A percentile compares a stretch with the other conserved stretches of the same genome.
phyloP scores from a whole-genome alignment of 2,329 filamentous ascomycete species.

The Aspergillus japonicus region DNA sequence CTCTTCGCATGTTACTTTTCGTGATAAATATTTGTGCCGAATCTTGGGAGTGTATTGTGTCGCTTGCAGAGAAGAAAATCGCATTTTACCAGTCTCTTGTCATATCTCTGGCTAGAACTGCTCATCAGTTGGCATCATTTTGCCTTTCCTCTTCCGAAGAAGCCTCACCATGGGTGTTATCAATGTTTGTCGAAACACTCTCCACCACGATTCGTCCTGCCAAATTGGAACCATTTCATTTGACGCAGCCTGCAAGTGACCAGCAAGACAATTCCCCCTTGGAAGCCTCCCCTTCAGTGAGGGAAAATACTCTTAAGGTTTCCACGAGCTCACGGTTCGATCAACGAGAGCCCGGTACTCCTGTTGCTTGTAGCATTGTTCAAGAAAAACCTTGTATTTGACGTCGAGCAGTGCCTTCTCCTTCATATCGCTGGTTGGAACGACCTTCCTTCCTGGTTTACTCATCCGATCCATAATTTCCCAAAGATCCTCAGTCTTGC shows the following conservation, averaged over 20 bases:
- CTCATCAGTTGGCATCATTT: not conserved
- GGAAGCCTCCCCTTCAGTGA: too few relatives aligned
- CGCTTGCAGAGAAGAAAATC: too few relatives aligned
- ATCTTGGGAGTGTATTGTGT: not conserved
- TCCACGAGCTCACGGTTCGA: conserved; percentile 52
- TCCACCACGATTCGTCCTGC: not conserved
- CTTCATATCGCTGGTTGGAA: conserved; percentile 67
- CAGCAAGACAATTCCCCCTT: not conserved
- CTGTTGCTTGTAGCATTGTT: conserved; percentile 85
- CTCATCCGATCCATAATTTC: conserved; percentile 97
- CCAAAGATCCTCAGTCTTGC: conserved; percentile 85
- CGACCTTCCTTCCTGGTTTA: conserved; percentile 82
- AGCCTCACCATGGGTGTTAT: not conserved
- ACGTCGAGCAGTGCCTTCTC: conserved; percentile 79
- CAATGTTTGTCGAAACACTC: not conserved
- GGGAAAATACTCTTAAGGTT: conserved; percentile 4
- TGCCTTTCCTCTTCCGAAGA: not conserved
- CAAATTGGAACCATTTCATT: not conserved
- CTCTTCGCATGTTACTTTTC: conserved; percentile 1
- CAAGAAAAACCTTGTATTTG: conserved; percentile 95
- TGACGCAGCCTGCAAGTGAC: not conserved
- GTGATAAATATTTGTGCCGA: not conserved
- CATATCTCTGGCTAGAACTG: not conserved
- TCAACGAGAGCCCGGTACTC: conserved; percentile 78
- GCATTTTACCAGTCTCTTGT: too few relatives aligned